These are phyloP conservation scores for Colletotrichum nymphaeae DNA, from an alignment of 2,329 filamentous ascomycete species.

Conservation along the genomic window DNA sequence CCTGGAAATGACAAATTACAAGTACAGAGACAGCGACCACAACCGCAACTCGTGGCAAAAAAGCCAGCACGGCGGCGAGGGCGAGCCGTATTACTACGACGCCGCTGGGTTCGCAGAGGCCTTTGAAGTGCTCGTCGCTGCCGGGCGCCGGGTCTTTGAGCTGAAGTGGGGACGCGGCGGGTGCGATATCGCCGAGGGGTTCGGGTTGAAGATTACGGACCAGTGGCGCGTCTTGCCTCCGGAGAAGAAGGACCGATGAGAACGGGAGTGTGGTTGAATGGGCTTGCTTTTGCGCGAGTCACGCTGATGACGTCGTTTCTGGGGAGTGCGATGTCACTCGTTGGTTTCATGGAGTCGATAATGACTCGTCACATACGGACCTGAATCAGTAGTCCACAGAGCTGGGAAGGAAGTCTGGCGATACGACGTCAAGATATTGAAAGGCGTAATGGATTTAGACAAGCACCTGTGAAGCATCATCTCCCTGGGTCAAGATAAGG, in stretches of 20 bases:
- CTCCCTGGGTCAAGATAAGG: background rate
- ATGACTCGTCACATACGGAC: background rate
- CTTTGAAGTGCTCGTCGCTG: conserved; percentile 57
- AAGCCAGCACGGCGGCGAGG: conserved; percentile 61
- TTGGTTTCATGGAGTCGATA: background rate
- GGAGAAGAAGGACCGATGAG: conserved; percentile 22
- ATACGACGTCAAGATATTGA: background rate
- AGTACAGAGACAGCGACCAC: conserved; percentile 50
- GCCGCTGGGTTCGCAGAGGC: conserved; percentile 55
- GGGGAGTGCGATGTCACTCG: background rate
- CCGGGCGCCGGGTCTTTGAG: conserved; percentile 53
- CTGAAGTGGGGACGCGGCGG: conserved; percentile 59
- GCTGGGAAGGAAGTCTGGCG: background rate
- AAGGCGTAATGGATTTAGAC: background rate
- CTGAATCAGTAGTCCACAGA: background rate
- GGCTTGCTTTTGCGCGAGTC: background rate
- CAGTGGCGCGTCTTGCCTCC: conserved; percentile 59
- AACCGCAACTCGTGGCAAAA: conserved; percentile 64
- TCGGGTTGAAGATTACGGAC: conserved; percentile 52
- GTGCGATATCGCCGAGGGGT: conserved; percentile 52
- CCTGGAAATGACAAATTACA: conserved; percentile 54
- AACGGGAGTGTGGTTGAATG: background rate
- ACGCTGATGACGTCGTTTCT: background rate
- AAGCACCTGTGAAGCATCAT: background rate
- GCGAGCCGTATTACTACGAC: conserved; percentile 65